Evolutionary conservation across 495 filamentous ascomycete genomes (phyloP), one percentile per base, ranked within the genome.

Genomic region (Zalerion maritima): DNA sequence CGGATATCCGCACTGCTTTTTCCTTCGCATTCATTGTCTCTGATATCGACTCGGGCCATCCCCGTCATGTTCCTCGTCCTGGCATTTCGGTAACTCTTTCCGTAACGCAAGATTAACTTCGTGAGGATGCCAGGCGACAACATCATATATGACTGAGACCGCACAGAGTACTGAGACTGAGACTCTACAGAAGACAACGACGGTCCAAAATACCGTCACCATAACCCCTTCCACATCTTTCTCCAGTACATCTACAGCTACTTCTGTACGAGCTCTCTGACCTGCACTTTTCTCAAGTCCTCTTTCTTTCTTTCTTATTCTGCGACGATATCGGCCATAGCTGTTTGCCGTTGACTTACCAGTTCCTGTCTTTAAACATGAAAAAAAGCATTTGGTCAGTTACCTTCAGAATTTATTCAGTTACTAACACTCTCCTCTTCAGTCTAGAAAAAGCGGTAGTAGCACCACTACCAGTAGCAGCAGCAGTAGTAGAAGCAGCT

Each of bases 121-220:
- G 34, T 38, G 42, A 52, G 49, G 46, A 32, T n/a, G n/a, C n/a
- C n/a, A n/a, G n/a, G n/a, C n/a, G n/a, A n/a, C n/a, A n/a, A n/a
- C n/a, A n/a, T n/a, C n/a, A n/a, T n/a, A n/a, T n/a, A n/a, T n/a
- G n/a, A n/a, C n/a, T n/a, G n/a, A n/a, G n/a, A n/a, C n/a, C n/a
- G n/a, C n/a, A n/a, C n/a, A n/a, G n/a, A n/a, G n/a, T 24, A 47
- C 43, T 38, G 35, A 41, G 30, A 49, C 55, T 41, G 37, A 48
- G 40, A 56, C 50, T 21, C 38, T 49, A 29, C 31, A 40, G 18
- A 44, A 35, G 25, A 52, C 46, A 18, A 44, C 46, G 31, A 51
- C 45, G 29, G 24, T 36, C 41, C 36, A 42, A 43, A 25, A 24
- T 29, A 12, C 35, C 40, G 10, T 36, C 42, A 16, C 25, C 40